Evolutionary conservation across 345 rosid species (phyloP).

Genomic region (Salix viminalis): DNA sequence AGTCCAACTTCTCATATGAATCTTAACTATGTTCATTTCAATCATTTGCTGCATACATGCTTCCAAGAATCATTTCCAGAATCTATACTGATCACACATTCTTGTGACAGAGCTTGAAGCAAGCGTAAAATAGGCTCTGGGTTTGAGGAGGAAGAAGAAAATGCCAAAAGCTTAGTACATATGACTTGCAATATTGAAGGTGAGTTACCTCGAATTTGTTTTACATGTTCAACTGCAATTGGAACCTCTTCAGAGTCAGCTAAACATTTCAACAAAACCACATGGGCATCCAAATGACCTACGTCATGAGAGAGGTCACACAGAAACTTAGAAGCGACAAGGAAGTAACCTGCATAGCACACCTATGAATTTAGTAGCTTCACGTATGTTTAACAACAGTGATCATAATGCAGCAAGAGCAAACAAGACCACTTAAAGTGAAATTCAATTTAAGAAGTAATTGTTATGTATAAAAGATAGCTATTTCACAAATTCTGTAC

Average conservation of each 20-base stretch:
- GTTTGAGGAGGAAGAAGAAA: conserved; percentile 40
- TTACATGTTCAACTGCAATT: conserved; percentile 48
- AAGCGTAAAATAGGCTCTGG: conserved; percentile 37
- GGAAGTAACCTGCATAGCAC: conserved; percentile 41
- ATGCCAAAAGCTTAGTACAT: conserved; percentile 37
- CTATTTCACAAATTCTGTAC: no score
- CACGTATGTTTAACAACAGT: not conserved
- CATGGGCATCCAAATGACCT: conserved; percentile 45
- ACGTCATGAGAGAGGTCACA: conserved; percentile 30
- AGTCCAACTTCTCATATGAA: not conserved
- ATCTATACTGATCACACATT: not conserved
- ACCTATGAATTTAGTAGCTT: not conserved
- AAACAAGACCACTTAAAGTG: no score
- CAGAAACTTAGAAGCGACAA: conserved; percentile 46
- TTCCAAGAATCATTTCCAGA: not conserved
- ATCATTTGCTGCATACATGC: conserved; percentile 1
- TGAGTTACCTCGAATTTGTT: conserved; percentile 40
- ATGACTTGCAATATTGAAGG: conserved; percentile 38
- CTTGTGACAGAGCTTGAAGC: conserved; percentile 21
- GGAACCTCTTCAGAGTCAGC: conserved; percentile 52
- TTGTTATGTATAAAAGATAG: no score
- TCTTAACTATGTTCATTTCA: not conserved
- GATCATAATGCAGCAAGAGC: not conserved
- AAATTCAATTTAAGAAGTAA: no score
- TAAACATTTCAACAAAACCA: conserved; percentile 47